Base-by-base conservation (phyloP, 805 yeast genomes). In the Wilhelminamyces savonicus region DNA sequence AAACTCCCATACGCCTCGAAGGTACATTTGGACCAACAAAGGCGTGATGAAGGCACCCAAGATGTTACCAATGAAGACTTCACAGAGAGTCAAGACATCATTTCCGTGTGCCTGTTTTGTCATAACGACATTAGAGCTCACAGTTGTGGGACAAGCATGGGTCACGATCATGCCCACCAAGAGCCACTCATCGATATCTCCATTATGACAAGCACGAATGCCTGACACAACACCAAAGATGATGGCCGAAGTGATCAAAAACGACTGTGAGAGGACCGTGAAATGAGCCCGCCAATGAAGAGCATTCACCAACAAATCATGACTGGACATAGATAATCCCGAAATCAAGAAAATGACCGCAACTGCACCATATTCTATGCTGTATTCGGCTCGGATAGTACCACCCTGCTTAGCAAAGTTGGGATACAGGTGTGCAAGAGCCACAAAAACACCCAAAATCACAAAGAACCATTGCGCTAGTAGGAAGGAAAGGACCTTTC, bases 101-200 rank as follows among this genome's bases (percentile, higher is more conserved):
- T 86, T 84, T 7, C 95, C 96, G 41, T 80, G 77, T 0, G 96
- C 95, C 35, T 72, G 72, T 30, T 77, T 70, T 5, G 96, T 87
- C 95, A 87, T 87, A 17, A 87, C 88, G 17, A 87, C 95, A 50
- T 87, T 87, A 2, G 95, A 85, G 0, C 88, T 76, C 13, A 87
- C 94, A 0, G 96, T 87, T 7, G 96, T 87, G 17, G 96, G 96
- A 52, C 94, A 83, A 9, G 90, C 73, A 18, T 84, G 83, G 2
- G 95, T 82, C 26, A 85, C 81, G 13, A 87, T 73, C 35, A 87
- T 55, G 1, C 96, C 96, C 10, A 82, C 82, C 14, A 87, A 59
- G 42, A 85, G 70, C 85, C 92, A 85, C 20, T 72, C 67, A 42
- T 78, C 79, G 21, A 86, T 82, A n/a, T 60, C 50, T 1, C 59